Evolutionary conservation across 164 flowering plant species (phyloP), one percentile per base, ranked within the genome.

Genomic region (Saururus chinensis): DNA sequence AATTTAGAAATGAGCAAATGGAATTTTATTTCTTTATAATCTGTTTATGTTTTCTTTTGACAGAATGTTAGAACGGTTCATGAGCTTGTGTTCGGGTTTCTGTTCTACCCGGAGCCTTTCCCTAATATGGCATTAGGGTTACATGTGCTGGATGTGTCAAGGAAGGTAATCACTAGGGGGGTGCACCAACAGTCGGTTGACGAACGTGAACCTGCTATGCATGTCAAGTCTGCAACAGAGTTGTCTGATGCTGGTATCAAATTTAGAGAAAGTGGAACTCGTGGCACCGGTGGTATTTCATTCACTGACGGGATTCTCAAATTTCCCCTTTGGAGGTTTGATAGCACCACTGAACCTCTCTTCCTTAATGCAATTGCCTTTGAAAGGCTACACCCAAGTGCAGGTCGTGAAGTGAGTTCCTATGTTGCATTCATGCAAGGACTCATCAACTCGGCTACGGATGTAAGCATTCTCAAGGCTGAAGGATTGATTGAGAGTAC

Each of bases 361-460:
- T 57, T 19, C 19, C 60, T 57, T 4, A 57, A 57, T 26, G 42
- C 42, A 11, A n/a, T 57, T n/a, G 60, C 60, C 19, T 57, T 57
- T 30, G 60, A 57, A 35, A 25, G 41, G 9, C 60, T 57, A 3
- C 60, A 57, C 9, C 19, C 60, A 14, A 30, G 60, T 14, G 21
- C 40, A 25, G 35, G 19, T 9, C 60, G 40, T 25, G 60, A 57
- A 57, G 40, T 57, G 40, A 57, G 40, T 0, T 19, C 60, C 19
- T 57, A 26, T n/a, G n/a, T 57, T 12, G 60, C 35, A 26, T 57
- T 57, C 20, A 57, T 57, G 41, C 21, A n/a, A 9, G 60, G 60
- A 19, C 14, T 57, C 6, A 35, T 57, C 19, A 14, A 17, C 19
- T 57, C 60, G 60, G 60, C n/a, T 17, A n/a, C 23, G n/a, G 60